A percentile compares a stretch with the other conserved stretches of the same genome.
phyloP scores from a whole-genome alignment of 2,329 filamentous ascomycete genomes.

The Alternaria brassicae region DNA sequence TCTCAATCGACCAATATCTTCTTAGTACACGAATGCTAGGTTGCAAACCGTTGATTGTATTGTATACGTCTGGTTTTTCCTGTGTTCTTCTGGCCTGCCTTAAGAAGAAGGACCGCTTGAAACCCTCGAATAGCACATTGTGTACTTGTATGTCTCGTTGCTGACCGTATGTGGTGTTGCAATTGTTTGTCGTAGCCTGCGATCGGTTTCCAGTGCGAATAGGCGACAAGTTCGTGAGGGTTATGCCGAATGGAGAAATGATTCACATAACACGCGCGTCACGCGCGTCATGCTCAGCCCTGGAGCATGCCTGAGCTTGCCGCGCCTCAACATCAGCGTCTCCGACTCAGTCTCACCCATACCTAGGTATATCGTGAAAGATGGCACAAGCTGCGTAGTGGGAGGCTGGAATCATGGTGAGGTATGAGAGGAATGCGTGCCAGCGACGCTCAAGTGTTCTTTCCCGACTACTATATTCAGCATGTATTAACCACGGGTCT shows the following conservation, averaged over 20 bases:
- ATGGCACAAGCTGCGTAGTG: not conserved
- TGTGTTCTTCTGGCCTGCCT: too few species aligned
- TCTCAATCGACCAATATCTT: too few species aligned
- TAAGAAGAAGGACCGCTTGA: not conserved
- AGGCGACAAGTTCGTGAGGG: not conserved
- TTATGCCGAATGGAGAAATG: not conserved
- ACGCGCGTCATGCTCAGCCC: not conserved
- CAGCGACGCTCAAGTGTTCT: not conserved
- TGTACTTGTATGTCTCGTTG: not conserved
- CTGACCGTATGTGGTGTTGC: not conserved
- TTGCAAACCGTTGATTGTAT: too few species aligned
- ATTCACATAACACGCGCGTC: not conserved
- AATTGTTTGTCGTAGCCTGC: not conserved
- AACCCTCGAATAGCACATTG: not conserved
- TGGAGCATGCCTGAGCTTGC: not conserved
- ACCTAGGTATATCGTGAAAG: not conserved
- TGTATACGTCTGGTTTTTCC: too few species aligned
- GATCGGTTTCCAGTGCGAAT: not conserved
- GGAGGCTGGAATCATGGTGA: not conserved
- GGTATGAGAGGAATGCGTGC: not conserved
- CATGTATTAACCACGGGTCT: not conserved
- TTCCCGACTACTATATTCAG: not conserved
- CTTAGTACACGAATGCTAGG: too few species aligned
- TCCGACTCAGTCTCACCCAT: not conserved
- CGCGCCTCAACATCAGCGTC: not conserved